Evolutionary conservation across 1,139 yeast genomes (phyloP).

Genomic region (Lodderomyces metapsilosis): DNA sequence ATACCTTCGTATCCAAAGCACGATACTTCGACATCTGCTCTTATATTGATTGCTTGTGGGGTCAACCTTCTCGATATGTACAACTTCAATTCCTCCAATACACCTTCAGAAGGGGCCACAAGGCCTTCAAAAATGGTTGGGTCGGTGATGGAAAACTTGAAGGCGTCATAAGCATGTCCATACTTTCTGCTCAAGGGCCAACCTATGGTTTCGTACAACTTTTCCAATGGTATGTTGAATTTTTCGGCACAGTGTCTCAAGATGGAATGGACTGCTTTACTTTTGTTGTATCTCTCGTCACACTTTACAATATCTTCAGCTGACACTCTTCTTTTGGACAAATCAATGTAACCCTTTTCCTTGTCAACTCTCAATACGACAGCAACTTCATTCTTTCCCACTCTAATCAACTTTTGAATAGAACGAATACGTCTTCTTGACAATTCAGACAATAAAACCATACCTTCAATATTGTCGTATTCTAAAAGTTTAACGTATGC

Average conservation of each 20-base stretch:
- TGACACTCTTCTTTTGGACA: constrained; percentile 97
- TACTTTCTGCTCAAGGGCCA: constrained; percentile 97
- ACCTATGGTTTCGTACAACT: constrained; percentile 82
- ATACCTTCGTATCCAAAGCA: constrained; percentile 98
- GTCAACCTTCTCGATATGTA: constrained; percentile 93
- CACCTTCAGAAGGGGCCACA: constrained; percentile 67
- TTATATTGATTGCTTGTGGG: constrained; percentile 95
- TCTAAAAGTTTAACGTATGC: constrained; percentile 94
- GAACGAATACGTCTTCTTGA: constrained; percentile 99
- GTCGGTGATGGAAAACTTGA: constrained; percentile 92
- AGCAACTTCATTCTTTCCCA: constrained; percentile 97
- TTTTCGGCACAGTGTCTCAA: constrained; percentile 98
- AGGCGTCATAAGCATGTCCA: constrained; percentile 98
- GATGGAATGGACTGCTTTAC: constrained; percentile 96
- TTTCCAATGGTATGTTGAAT: constrained; percentile 83
- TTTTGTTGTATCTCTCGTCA: constrained; percentile 96
- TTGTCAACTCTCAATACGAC: constrained; percentile 98
- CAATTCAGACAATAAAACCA: constrained; percentile 93
- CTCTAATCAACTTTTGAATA: constrained; percentile 94
- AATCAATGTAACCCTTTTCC: constrained; percentile 96
- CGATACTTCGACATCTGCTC: constrained; percentile 97
- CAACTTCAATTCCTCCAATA: constrained; percentile 75
- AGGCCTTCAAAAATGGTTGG: constrained; percentile 82
- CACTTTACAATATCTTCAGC: constrained; percentile 96
- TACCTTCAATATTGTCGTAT: constrained; percentile 97